Conservation (phyloP, 495 filamentous ascomycete genomes). For the Talaromyces liani region DNA sequence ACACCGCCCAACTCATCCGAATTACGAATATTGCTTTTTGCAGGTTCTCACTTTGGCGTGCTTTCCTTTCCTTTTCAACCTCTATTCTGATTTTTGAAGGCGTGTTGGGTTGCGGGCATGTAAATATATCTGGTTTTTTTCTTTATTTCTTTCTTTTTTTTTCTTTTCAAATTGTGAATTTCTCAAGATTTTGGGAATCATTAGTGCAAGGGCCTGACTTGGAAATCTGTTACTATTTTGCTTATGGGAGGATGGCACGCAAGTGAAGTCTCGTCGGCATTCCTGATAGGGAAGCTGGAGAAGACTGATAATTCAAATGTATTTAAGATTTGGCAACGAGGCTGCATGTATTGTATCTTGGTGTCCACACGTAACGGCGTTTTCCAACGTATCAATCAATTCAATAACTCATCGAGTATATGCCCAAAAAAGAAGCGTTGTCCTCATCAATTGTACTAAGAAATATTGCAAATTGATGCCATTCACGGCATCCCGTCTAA, state of each 20-base stretch:
- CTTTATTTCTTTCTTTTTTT: too few species aligned
- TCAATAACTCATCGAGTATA: neutral
- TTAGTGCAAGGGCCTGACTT: neutral
- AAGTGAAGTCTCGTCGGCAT: neutral
- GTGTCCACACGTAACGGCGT: neutral
- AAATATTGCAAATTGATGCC: neutral
- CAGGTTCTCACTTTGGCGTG: neutral
- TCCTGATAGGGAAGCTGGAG: neutral
- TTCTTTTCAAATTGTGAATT: neutral
- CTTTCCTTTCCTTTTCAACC: neutral
- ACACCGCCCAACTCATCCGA: conserved; percentile 3
- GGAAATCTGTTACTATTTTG: neutral
- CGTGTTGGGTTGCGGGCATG: neutral
- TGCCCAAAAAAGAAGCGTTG: neutral
- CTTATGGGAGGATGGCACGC: neutral
- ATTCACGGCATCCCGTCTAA: neutral
- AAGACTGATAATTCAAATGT: neutral
- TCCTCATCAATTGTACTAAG: neutral
- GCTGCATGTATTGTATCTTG: neutral
- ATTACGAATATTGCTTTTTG: conserved; percentile 4
- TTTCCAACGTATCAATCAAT: neutral
- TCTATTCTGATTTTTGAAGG: neutral
- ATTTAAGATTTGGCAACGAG: neutral
- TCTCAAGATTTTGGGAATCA: neutral
- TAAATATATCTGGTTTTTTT: neutral